Evolutionary conservation across 2,329 filamentous ascomycete species (phyloP), one percentile per base, ranked within the genome.

Genomic region (Trichoderma arundinaceum): DNA sequence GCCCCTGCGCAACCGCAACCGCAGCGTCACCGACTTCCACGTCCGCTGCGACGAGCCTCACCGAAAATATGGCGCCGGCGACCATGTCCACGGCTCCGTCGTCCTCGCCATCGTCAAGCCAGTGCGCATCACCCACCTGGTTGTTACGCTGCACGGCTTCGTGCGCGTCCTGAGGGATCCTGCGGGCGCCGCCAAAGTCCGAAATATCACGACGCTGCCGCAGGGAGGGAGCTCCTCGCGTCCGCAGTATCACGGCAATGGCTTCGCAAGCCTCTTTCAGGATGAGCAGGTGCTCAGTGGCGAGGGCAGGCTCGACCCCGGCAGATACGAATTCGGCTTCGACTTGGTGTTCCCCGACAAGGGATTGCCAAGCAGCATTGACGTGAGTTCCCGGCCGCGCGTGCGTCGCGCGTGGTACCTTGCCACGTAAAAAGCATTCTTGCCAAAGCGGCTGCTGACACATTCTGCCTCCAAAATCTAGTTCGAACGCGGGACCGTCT

Each of bases 401-500:
- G 35, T 33, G 38, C 32, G 46, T 7, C 49, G 35, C 56, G 28
- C 13, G 15, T 49, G 38, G 43, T 43, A 22, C 39, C 48, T 46
- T 53, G 59, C 52, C 33, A 7, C 52, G 12, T 38, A 38, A 38
- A 28, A 12, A 22, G 35, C 7, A 38, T 38, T 7, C 22, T 48
- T 59, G 19, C 13, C 19, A 53, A 32, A 13, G 19, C 46, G 12
- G 13, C 66, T 58, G 58, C 67, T 70, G 49, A 72, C 64, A 13
- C 13, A 17, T 15, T 28, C 19, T 13, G n/a, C 22, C n/a, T 13
- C 17, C 32, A 8, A 33, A 41, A 32, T 52, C 9, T 77, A 98
- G 93, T 99, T 99, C 77, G 95, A 98, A 79, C 89, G 94, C 74
- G 95, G 95, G 41, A 94, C 92, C 1, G 92, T 99, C 72, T 90